Evolutionary conservation across 2,329 filamentous ascomycete species (phyloP), one percentile per base, ranked within the genome.

Genomic region (Hirsutella minnesotensis): DNA sequence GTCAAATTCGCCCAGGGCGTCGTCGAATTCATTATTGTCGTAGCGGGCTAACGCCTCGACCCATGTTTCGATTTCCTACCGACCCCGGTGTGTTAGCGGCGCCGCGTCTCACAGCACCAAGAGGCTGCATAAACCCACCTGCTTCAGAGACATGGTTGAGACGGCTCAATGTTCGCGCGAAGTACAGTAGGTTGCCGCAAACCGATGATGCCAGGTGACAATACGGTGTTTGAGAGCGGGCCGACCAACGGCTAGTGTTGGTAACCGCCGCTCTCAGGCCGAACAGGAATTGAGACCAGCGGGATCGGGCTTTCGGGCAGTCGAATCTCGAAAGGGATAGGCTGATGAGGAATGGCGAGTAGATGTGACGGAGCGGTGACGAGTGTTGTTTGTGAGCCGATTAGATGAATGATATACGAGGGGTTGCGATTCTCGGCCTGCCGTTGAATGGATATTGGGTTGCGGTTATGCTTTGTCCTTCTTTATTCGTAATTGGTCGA

Each of bases 61-160:
- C 92, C 92, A 98, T 40, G 87, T 94, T 69, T 96, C 90, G 65
- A 98, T 98, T 83, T 98, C 92, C 89, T 94, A 49, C 46, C 36
- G 13, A 29, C 9, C 29, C 31, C 27, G 39, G 9, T 16, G 30
- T 31, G 20, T 46, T 36, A 42, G 19, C 29, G n/a, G 34, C 15
- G 4, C 7, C 19, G 19, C 21, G 33, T n/a, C 21, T 37, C 29
- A 18, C 30, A 15, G n/a, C 33, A 27, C n/a, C 29, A 21, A 37
- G 10, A 36, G 8, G 41, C 30, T 33, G 7, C 33, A 34, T 31
- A 9, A 41, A 42, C 63, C 47, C 63, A 78, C 75, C 66, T 77
- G 73, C 65, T 79, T 79, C 54, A 79, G 63, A 50, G 75, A 77
- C 75, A 79, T 79, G 53, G 48, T 59, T 53, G 59, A 10, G 15